phyloP scores from a whole-genome alignment of 2,329 filamentous ascomycete species.

The Fusarium duplospermum region DNA sequence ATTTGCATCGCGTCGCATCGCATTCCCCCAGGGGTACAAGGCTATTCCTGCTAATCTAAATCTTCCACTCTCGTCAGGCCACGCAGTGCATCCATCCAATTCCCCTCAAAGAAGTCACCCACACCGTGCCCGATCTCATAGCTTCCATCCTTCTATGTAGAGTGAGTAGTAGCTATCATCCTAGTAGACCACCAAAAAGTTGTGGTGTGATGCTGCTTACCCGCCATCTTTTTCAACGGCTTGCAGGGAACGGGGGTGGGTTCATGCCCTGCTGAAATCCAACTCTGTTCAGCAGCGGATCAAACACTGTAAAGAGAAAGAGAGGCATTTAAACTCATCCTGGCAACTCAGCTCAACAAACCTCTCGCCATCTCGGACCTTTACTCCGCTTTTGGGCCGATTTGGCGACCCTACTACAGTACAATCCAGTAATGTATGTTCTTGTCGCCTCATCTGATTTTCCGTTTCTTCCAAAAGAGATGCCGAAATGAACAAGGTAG shows the following conservation, averaged over 20 bases:
- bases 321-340: slow-evolving; percentile 23
- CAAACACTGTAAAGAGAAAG: background rate
- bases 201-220: slow-evolving; percentile 37
- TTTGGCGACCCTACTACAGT: background rate
- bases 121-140: background rate
- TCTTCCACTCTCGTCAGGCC: slow-evolving; percentile 5
- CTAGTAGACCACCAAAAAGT: background rate
- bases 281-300: background rate
- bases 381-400: slow-evolving; percentile 26
- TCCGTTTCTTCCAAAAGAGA: background rate
- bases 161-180: background rate
- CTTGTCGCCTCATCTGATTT: slow-evolving; percentile 2
- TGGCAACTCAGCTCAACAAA: background rate
- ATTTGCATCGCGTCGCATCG: slow-evolving; percentile 19
- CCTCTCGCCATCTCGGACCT: slow-evolving; percentile 21
- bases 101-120: background rate
- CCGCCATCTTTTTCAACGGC: slow-evolving; percentile 5
- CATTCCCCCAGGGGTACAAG: background rate
- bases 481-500: slow-evolving; percentile 1
- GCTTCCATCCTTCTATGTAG: background rate
- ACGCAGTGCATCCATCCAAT: background rate
- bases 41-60: background rate
- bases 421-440: background rate
- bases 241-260: background rate
- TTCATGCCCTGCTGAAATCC: background rate